Percentiles rank a stretch among this genome's conserved stretches.
Evolutionary conservation across 176 grass and related monocot species (phyloP).

Genomic region (Oropetium thomaeum): DNA sequence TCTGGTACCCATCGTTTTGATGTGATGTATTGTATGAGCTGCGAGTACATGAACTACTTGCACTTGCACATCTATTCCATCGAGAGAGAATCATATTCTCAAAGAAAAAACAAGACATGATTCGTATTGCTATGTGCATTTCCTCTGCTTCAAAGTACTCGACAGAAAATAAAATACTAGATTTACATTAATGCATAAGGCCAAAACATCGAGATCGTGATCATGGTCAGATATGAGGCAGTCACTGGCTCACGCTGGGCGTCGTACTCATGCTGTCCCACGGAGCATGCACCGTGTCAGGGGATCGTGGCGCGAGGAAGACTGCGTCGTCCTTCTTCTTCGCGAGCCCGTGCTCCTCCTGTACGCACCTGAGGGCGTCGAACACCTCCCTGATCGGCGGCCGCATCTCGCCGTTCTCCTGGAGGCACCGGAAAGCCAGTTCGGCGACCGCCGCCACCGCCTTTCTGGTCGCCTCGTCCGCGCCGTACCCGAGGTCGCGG

Average conservation of each 20-base stretch:
- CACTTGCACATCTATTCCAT: too few species aligned
- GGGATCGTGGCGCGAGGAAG: conserved; percentile 33
- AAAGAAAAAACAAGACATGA: not conserved
- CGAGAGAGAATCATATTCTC: not conserved
- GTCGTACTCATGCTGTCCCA: conserved; percentile 65
- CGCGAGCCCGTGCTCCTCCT: conserved; percentile 23
- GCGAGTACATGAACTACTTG: too few species aligned
- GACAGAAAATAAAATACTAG: not conserved
- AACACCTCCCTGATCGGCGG: conserved; percentile 80
- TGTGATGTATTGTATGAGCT: too few species aligned
- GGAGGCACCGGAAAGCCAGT: conserved; percentile 91
- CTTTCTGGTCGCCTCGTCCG: conserved; percentile 51
- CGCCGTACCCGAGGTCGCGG: conserved; percentile 46
- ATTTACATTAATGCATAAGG: not conserved
- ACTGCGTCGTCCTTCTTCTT: conserved; percentile 30
- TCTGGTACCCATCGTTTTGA: too few species aligned
- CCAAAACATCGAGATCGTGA: not conserved
- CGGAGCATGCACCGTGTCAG: conserved; percentile 53
- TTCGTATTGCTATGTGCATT: not conserved
- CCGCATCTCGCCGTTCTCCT: conserved; percentile 79
- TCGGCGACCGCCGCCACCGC: conserved; percentile 83
- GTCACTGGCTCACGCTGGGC: conserved; percentile 13
- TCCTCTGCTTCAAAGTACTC: not conserved
- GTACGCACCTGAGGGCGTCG: conserved; percentile 56
- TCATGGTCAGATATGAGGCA: not conserved